Base-by-base conservation (phyloP, 1,139 yeast species). In the Geotrichum histeridarum region DNA sequence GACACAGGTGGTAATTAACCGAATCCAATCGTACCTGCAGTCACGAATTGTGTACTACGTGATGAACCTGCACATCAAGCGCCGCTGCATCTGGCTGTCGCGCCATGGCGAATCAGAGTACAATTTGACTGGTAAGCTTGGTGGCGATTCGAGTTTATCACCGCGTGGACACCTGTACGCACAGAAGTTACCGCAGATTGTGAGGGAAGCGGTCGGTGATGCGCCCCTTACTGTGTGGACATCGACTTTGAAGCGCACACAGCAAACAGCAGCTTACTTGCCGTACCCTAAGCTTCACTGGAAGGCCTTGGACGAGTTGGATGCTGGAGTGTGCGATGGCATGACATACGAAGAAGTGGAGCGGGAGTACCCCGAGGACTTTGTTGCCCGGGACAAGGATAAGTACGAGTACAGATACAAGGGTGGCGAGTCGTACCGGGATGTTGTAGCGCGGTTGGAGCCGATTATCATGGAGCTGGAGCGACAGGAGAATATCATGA, bases 401-500 rank as follows among this genome's bases (percentile, higher is more conserved):
- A 93, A 94, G 73, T 94, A 87, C 68, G 97, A 90, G 70, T 93
- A 91, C 70, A 80, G 98, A 51, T 93, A 93, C 71, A 81, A 96
- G 50, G 98, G 99, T 5, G 99, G 99, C 45, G 99, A 93, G 71
- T 86, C 95, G 9, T 93, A 93, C 69, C 81, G 96, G 57, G 99
- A 93, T 66, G 96, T 93, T 47, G 97, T 93, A 50, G 86, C 91
- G 48, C 77, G 99, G 55, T 76, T 93, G 57, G 99, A 93, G 67
- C 99, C 99, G 5, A 90, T 93, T 60, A 93, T 93, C 60, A 93
- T 93, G 99, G 99, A 93, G 70, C 78, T 93, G 62, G 99, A 93
- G 72, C 83, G 98, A 59, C 98, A 93, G 71, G 99, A 93, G 64
- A 91, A 93, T 68, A 90, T 93, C 55, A 77, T 94, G 68, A 93